phyloP scores from a whole-genome alignment of 768 basidiomycete genomes.

The Trametes cingulata region DNA sequence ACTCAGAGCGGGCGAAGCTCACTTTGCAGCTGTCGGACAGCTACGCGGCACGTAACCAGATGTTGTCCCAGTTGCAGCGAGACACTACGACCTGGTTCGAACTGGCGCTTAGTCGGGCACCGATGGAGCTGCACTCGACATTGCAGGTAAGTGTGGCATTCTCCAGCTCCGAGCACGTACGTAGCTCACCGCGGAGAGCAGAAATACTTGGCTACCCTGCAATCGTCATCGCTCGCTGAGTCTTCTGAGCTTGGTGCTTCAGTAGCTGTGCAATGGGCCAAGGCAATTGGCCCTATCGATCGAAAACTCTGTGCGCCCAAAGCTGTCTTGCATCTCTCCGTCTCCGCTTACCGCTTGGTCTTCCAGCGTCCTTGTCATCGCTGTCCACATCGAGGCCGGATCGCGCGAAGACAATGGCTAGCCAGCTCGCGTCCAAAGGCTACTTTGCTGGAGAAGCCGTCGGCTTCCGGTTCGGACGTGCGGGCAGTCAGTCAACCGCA shows the following conservation, averaged over 20 bases:
- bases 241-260: conserved; percentile 90
- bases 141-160: conserved; percentile 63
- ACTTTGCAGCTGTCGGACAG: conserved; percentile 82
- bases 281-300: conserved; percentile 74
- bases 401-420: conserved; percentile 75
- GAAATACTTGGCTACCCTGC: conserved; percentile 86
- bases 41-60: conserved; percentile 82
- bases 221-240: conserved; percentile 66
- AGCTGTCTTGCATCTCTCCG: neutral
- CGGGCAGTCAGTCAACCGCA: conserved; percentile 50
- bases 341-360: neutral
- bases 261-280: conserved; percentile 83
- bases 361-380: conserved; percentile 54
- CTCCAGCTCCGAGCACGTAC: neutral
- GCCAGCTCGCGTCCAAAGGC: conserved; percentile 88
- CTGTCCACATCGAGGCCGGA: conserved; percentile 74
- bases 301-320: conserved; percentile 67
- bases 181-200: conserved; percentile 32
- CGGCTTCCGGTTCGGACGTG: conserved; percentile 71
- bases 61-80: conserved; percentile 70
- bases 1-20: conserved; percentile 74
- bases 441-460: conserved; percentile 87
- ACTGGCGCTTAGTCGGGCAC: conserved; percentile 82
- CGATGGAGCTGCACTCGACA: conserved; percentile 89
- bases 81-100: conserved; percentile 86